Percentiles rank a stretch among this genome's conserved stretches.
Conservation (phyloP, 1,139 yeast species). For the Candida labiduridarum region DNA sequence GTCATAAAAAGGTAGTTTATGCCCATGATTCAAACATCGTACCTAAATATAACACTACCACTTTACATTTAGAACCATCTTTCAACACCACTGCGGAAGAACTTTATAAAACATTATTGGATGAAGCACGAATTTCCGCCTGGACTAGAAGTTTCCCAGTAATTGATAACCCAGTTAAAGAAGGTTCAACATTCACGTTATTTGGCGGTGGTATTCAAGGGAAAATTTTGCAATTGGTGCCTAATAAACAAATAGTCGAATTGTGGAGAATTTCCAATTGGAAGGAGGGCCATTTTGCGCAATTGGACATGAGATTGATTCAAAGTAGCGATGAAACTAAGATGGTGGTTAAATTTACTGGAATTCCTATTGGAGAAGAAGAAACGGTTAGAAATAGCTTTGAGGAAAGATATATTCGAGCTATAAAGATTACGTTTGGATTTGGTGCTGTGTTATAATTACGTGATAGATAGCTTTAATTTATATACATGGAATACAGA, state of each 20-base stretch:
- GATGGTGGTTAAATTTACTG: conserved; percentile 76
- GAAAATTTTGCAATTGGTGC: conserved; percentile 59
- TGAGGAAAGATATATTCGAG: conserved; percentile 82
- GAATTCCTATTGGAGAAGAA: conserved; percentile 98
- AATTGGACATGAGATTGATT: conserved; percentile 61
- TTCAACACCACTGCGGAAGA: conserved; percentile 90
- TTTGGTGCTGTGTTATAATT: conserved; percentile 76
- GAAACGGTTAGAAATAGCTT: conserved; percentile 85
- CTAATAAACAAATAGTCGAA: conserved; percentile 62
- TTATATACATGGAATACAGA: not conserved
- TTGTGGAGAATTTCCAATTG: conserved; percentile 89
- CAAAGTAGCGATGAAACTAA: conserved; percentile 84
- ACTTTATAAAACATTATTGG: conserved; percentile 72
- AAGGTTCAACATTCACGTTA: conserved; percentile 64
- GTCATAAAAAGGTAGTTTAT: not conserved
- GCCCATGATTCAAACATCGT: conserved; percentile 19
- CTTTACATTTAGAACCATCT: conserved; percentile 73
- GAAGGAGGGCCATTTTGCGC: conserved; percentile 82
- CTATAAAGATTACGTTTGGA: conserved; percentile 90
- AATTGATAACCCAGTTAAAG: conserved; percentile 55
- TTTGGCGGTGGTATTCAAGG: conserved; percentile 93
- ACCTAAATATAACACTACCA: conserved; percentile 77
- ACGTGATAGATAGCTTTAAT: not conserved
- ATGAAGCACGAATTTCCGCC: conserved; percentile 76
- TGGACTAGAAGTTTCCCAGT: conserved; percentile 85